These are phyloP conservation scores for Penicillium coffeae DNA, from an alignment of 495 filamentous ascomycete genomes.

Conservation along the genomic window DNA sequence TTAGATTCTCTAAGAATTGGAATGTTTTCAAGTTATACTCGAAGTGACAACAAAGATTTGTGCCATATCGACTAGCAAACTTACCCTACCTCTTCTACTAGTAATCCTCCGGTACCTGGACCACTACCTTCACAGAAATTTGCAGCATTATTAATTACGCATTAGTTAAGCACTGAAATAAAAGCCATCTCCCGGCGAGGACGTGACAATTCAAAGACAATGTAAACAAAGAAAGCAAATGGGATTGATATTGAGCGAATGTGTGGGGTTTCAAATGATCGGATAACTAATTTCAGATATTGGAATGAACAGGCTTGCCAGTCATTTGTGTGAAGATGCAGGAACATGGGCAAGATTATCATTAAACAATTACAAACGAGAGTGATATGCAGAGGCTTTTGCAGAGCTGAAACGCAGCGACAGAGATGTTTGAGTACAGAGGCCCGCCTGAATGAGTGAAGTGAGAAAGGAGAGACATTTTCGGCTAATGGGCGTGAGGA, in stretches of 20 bases:
- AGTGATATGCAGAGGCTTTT: constrained; percentile 9
- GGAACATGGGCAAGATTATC: background rate
- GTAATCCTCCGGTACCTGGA: background rate
- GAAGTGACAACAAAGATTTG: no score
- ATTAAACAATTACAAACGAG: background rate
- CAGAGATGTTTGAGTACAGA: constrained; percentile 1
- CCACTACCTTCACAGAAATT: background rate
- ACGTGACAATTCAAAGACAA: background rate
- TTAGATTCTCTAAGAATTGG: no score
- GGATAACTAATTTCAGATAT: background rate
- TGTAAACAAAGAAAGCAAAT: background rate
- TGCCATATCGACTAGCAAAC: no score
- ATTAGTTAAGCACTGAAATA: background rate
- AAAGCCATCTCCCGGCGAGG: background rate
- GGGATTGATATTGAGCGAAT: no score
- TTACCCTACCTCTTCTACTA: no score
- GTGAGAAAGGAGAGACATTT: background rate
- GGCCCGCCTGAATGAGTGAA: background rate
- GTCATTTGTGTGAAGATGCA: no score
- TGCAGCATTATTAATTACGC: constrained; percentile 3
- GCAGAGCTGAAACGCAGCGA: constrained; percentile 22
- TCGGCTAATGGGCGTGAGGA: constrained; percentile 16
- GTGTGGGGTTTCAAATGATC: no score
- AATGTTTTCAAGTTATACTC: no score
- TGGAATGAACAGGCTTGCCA: no score